Evolutionary conservation across 2,329 filamentous ascomycete genomes (phyloP).

Genomic region (Anisogramma anomala): DNA sequence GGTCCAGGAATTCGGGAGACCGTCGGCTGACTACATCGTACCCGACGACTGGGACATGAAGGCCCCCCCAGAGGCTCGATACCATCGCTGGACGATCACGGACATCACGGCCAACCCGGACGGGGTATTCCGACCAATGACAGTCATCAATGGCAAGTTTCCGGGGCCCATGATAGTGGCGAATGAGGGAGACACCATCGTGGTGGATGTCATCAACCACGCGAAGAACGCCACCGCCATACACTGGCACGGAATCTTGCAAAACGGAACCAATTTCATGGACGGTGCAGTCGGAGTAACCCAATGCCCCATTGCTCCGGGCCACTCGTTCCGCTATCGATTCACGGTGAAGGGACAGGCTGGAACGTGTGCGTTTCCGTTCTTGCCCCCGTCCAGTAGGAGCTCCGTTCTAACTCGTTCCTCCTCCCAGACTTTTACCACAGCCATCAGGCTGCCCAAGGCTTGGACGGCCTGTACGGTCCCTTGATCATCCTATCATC

Average conservation of each 20-base stretch:
- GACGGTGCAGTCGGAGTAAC: slow-evolving; percentile 52
- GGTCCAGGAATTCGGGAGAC: slow-evolving; percentile 16
- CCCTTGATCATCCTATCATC: slow-evolving; percentile 51
- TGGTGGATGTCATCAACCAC: slow-evolving; percentile 58
- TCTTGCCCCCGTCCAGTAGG: neutral
- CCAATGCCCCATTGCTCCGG: slow-evolving; percentile 49
- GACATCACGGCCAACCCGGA: slow-evolving; percentile 51
- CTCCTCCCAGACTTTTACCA: slow-evolving; percentile 24
- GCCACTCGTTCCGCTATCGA: slow-evolving; percentile 43
- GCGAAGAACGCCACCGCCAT: slow-evolving; percentile 55
- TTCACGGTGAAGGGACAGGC: slow-evolving; percentile 19
- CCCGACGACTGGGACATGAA: slow-evolving; percentile 43
- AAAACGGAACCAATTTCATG: slow-evolving; percentile 63
- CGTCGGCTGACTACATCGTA: slow-evolving; percentile 43
- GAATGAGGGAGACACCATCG: slow-evolving; percentile 60
- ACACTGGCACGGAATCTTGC: slow-evolving; percentile 70
- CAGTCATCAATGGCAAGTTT: slow-evolving; percentile 65
- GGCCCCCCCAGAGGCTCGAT: slow-evolving; percentile 37
- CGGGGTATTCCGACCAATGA: slow-evolving; percentile 44
- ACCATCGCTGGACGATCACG: slow-evolving; percentile 49
- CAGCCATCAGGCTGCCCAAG: slow-evolving; percentile 47
- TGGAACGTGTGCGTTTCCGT: slow-evolving; percentile 25
- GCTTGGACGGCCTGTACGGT: slow-evolving; percentile 55
- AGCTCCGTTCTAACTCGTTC: neutral
- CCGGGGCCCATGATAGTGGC: slow-evolving; percentile 62